phyloP scores from a whole-genome alignment of 495 filamentous ascomycete species.

The Lepraria neglecta region DNA sequence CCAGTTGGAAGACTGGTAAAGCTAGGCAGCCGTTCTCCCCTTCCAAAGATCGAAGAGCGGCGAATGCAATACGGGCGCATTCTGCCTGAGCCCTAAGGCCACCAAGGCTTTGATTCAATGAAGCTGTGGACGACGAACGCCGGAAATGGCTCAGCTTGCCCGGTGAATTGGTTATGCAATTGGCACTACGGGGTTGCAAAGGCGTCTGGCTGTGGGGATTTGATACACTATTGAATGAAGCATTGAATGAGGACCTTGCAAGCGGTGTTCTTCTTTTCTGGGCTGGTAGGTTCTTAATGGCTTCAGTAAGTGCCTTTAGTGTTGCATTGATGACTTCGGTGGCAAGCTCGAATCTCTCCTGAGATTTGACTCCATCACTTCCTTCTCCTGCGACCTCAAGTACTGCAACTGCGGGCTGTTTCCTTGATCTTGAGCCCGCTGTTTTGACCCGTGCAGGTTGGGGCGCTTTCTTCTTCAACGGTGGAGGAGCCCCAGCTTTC shows the following conservation, averaged over 20 bases:
- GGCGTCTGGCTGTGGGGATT: constrained; percentile 28
- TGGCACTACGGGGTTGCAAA: constrained; percentile 48
- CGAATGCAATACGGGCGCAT: constrained; percentile 70
- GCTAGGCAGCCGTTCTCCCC: constrained; percentile 34
- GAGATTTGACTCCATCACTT: constrained; percentile 42
- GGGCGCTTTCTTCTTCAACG: constrained; percentile 15
- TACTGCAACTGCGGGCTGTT: constrained; percentile 29
- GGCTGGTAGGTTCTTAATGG: constrained; percentile 47
- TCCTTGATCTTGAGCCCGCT: constrained; percentile 32
- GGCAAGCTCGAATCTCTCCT: constrained; percentile 64
- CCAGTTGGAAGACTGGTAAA: constrained; percentile 65
- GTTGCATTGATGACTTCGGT: constrained; percentile 76
- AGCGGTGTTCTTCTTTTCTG: constrained; percentile 7
- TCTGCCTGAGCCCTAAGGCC: constrained; percentile 50
- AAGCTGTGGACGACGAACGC: constrained; percentile 34
- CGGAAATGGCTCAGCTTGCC: constrained; percentile 26
- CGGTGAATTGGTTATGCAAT: constrained; percentile 46
- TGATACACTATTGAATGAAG: constrained; percentile 20
- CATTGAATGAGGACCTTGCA: constrained; percentile 7
- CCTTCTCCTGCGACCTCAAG: constrained; percentile 35
- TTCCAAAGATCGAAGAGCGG: constrained; percentile 58
- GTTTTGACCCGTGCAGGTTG: constrained; percentile 14
- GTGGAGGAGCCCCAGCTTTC: constrained; percentile 3
- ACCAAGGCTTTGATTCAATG: constrained; percentile 28
- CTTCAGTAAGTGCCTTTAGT: constrained; percentile 66